A percentile compares a stretch with the other conserved stretches of the same genome.
Evolutionary conservation across 257 asterid genomes (phyloP).

Genomic region (Solanum bulbocastanum): DNA sequence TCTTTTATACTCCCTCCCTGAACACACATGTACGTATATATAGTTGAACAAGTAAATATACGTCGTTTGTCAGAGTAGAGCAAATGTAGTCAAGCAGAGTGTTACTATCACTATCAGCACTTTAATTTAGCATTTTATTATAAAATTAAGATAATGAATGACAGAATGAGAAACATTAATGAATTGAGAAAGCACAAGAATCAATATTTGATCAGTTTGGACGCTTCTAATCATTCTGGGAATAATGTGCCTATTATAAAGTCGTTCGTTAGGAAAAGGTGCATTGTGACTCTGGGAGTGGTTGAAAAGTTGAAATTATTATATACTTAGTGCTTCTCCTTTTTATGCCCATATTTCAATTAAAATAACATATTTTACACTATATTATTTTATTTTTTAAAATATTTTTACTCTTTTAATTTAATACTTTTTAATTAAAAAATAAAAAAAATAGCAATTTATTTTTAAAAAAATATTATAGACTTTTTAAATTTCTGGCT

Average conservation of each 20-base stretch:
- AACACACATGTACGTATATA: not conserved
- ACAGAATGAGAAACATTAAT: not conserved
- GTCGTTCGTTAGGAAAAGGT: not conserved
- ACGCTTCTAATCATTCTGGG: constrained; percentile 1
- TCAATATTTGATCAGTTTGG: not conserved
- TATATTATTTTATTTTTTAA: not conserved
- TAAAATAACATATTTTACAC: not conserved
- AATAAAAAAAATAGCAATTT: no score
- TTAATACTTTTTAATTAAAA: no score
- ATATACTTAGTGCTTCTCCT: not conserved
- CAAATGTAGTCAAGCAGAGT: not conserved
- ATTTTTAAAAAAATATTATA: no score
- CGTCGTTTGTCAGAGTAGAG: not conserved
- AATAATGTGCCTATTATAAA: not conserved
- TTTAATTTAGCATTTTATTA: not conserved
- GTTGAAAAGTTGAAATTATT: not conserved
- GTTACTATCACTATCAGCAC: not conserved
- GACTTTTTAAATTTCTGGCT: no score
- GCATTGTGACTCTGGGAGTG: not conserved
- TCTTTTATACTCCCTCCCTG: not conserved
- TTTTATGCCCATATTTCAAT: not conserved
- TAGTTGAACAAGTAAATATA: not conserved
- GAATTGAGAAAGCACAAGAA: not conserved
- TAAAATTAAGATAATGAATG: not conserved
- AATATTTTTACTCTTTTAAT: no score